A percentile compares a stretch with the other conserved stretches of the same genome.
phyloP scores from a whole-genome alignment of 148 eudicot species.

The Persicaria maculosa region DNA sequence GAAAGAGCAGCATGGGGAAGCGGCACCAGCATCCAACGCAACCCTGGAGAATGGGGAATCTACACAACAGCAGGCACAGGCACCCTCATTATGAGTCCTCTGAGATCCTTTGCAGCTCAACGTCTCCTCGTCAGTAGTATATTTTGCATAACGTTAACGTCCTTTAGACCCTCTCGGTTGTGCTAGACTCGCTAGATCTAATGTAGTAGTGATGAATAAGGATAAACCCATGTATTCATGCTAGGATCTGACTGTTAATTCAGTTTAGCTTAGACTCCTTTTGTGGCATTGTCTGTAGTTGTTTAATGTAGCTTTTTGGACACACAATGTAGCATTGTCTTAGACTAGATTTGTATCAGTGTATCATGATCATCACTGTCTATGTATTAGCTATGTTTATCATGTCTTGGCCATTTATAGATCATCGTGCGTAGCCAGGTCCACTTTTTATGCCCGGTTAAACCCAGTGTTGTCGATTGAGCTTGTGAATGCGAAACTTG shows the following conservation, averaged over 20 bases:
- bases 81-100: not conserved
- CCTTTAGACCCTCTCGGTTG: conserved; percentile 2
- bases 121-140: not conserved
- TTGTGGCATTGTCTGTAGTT: not conserved
- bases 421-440: no score
- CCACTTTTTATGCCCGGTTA: no score
- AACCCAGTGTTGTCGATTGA: no score
- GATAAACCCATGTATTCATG: conserved; percentile 11
- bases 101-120: not conserved
- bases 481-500: no score
- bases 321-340: not conserved
- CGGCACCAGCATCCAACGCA: not conserved
- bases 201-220: conserved; percentile 2
- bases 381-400: not conserved
- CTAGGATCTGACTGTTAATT: conserved; percentile 4
- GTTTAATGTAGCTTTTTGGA: not conserved
- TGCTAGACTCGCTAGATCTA: conserved; percentile 4
- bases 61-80: not conserved
- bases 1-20: not conserved
- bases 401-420: not conserved
- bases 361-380: not conserved
- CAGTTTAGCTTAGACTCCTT: not conserved
- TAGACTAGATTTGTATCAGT: not conserved
- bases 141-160: not conserved
- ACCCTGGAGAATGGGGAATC: not conserved